A percentile compares a stretch with the other conserved stretches of the same genome.
Evolutionary conservation across 2,329 filamentous ascomycete genomes (phyloP).

Genomic region (Stachybotrys chlorohalonatus): DNA sequence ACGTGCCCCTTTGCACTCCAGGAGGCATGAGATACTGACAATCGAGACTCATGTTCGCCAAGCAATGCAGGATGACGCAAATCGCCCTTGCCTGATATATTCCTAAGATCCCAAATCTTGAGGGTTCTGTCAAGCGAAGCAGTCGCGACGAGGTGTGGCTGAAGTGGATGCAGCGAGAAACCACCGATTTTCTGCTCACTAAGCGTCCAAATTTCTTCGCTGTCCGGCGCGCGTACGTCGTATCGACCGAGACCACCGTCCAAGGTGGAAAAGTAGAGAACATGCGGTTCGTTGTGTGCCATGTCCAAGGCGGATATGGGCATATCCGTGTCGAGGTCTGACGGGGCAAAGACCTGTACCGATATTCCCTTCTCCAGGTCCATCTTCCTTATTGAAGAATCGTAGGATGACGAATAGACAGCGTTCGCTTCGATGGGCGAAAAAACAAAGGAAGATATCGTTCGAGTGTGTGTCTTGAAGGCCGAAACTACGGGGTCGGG

Average conservation of each 20-base stretch:
- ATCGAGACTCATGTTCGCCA: constrained; percentile 70
- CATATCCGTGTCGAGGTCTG: constrained; percentile 59
- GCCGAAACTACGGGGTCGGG: constrained; percentile 75
- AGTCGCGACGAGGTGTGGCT: constrained; percentile 77
- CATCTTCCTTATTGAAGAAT: constrained; percentile 80
- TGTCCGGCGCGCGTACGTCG: constrained; percentile 57
- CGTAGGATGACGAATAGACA: constrained; percentile 82
- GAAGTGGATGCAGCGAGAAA: constrained; percentile 72
- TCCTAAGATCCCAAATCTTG: constrained; percentile 87
- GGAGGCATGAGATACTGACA: constrained; percentile 87
- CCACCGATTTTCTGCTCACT: constrained; percentile 94
- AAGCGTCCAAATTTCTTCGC: constrained; percentile 61
- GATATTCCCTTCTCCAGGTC: constrained; percentile 76
- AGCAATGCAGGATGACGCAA: constrained; percentile 57
- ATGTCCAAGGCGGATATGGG: constrained; percentile 83
- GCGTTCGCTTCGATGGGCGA: constrained; percentile 63
- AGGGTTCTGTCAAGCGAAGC: constrained; percentile 83
- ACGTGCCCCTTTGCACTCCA: constrained; percentile 81
- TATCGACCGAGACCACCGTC: constrained; percentile 72
- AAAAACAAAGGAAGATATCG: constrained; percentile 78
- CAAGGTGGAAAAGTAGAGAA: constrained; percentile 81
- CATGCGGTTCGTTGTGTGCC: constrained; percentile 57
- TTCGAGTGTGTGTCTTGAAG: constrained; percentile 82
- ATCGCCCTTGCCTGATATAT: constrained; percentile 57
- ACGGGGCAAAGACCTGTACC: constrained; percentile 71